These are phyloP conservation scores for Backusella tarrabulga DNA, from an alignment of 192 early-diverging fungal genomes.

Conservation along the genomic window DNA sequence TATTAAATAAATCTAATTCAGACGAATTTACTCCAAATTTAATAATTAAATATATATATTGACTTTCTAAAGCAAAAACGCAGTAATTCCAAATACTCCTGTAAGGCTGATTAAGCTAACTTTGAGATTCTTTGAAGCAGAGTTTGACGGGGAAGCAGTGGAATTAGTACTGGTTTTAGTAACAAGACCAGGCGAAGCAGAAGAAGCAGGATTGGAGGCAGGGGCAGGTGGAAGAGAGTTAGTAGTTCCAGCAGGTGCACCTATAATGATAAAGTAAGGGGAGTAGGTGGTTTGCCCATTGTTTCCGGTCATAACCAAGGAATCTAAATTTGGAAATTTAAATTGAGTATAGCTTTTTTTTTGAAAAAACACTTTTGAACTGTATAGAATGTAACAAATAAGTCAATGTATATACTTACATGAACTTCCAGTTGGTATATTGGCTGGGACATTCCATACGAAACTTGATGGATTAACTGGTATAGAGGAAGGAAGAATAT, in stretches of 20 bases:
- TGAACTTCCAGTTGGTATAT: neutral
- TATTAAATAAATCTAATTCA: conserved; percentile 6
- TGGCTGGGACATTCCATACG: neutral
- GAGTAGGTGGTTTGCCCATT: neutral
- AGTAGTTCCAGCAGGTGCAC: neutral
- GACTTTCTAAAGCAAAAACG: neutral
- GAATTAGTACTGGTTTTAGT: neutral
- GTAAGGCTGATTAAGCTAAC: neutral
- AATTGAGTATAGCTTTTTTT: neutral
- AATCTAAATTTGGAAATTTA: neutral
- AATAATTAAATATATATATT: neutral
- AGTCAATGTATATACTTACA: neutral
- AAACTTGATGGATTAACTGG: neutral
- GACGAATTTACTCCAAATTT: neutral
- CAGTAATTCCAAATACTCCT: neutral
- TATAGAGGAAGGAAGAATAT: neutral
- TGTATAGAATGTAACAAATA: neutral
- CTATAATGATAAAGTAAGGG: neutral
- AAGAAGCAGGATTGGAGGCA: conserved; percentile 2
- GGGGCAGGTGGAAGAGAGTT: neutral
- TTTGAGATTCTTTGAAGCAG: neutral
- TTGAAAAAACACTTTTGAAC: neutral
- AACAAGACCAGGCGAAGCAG: neutral
- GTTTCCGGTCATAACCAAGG: neutral
- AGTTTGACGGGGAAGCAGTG: neutral